These are phyloP conservation scores for Ogataea hybrid DNA, from an alignment of 1,139 yeast species.

Conservation along the genomic window DNA sequence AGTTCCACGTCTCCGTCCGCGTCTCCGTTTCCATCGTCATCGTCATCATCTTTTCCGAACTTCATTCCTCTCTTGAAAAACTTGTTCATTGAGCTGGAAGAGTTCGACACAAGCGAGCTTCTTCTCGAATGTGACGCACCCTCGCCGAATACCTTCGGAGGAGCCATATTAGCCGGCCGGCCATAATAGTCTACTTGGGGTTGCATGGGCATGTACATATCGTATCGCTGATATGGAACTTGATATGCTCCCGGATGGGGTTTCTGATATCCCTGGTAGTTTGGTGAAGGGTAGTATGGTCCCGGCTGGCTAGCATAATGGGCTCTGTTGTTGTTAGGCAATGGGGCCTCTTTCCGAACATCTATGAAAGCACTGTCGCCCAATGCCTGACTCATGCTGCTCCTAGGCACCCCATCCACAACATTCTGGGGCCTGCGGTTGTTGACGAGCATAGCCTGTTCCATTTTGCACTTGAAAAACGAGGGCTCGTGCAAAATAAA, in stretches of 20 bases:
- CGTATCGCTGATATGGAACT: conserved; percentile 9
- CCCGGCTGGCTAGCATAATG: not conserved
- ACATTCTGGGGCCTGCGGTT: conserved; percentile 14
- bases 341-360: conserved; percentile 37
- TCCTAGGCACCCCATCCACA: conserved; percentile 24
- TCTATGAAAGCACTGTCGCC: conserved; percentile 42
- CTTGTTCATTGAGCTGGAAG: conserved; percentile 33
- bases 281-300: conserved; percentile 3
- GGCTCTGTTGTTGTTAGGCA: conserved; percentile 14
- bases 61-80: conserved; percentile 43
- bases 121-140: conserved; percentile 35
- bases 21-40: conserved; percentile 31
- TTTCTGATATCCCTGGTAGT: conserved; percentile 7
- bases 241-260: conserved; percentile 6
- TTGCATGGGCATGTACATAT: conserved; percentile 16
- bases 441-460: conserved; percentile 33
- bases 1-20: conserved; percentile 46
- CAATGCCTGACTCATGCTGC: conserved; percentile 35
- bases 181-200: conserved; percentile 13
- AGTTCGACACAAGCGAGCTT: conserved; percentile 41
- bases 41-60: conserved; percentile 16
- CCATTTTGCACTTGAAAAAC: conserved; percentile 27
- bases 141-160: conserved; percentile 1
- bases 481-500: conserved; percentile 7
- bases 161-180: conserved; percentile 3